Evolutionary conservation across 768 basidiomycete species (phyloP).

Genomic region (Daedalea quercina): DNA sequence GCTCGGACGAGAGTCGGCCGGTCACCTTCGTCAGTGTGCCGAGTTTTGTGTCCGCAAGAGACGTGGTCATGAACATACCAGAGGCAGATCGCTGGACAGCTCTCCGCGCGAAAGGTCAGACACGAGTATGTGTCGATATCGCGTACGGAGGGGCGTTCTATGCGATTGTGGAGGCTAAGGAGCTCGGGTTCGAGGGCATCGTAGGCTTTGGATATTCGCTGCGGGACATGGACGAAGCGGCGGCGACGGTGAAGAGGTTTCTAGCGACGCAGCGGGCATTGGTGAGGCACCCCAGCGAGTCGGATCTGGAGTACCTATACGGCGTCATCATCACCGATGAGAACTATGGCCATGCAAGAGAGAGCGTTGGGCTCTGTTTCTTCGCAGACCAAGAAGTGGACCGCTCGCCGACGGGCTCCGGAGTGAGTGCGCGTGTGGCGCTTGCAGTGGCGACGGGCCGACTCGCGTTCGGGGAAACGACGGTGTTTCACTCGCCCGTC

Average conservation of each 20-base stretch:
- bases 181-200: constrained; percentile 28
- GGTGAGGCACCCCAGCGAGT: constrained; percentile 25
- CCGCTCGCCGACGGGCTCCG: constrained; percentile 33
- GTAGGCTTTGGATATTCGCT: constrained; percentile 10
- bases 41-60: constrained; percentile 25
- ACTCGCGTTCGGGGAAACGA: constrained; percentile 22
- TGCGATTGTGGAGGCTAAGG: constrained; percentile 27
- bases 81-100: constrained; percentile 20
- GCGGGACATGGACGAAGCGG: constrained; percentile 24
- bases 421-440: constrained; percentile 32
- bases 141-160: constrained; percentile 36
- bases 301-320: constrained; percentile 30
- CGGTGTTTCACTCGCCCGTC: constrained; percentile 29
- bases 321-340: constrained; percentile 31
- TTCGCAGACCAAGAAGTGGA: constrained; percentile 35
- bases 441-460: constrained; percentile 27
- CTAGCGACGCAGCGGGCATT: constrained; percentile 17
- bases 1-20: constrained; percentile 23
- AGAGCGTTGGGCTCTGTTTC: constrained; percentile 23
- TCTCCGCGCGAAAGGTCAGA: constrained; percentile 10
- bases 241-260: constrained; percentile 22
- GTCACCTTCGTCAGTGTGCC: constrained; percentile 32
- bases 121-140: constrained; percentile 25
- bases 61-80: constrained; percentile 25
- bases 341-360: constrained; percentile 2